Percentiles rank a stretch among this genome's conserved stretches.
phyloP scores from a whole-genome alignment of 1,284 basidiomycete genomes.

The Puccinia hordei region DNA sequence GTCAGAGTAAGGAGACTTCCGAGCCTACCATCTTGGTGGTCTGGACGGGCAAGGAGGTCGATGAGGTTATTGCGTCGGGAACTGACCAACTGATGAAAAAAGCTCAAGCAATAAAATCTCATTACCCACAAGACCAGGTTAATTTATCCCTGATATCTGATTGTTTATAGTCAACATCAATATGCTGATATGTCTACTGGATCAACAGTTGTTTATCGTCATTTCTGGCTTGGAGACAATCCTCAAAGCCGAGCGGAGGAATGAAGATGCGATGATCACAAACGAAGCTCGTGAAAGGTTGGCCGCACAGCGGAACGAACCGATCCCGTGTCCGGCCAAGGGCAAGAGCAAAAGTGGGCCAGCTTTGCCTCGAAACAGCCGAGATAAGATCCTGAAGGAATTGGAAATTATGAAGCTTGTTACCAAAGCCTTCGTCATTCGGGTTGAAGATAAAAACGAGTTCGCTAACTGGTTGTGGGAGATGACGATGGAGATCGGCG shows the following conservation, averaged over 20 bases:
- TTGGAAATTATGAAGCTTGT: slow-evolving; percentile 36
- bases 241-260: neutral
- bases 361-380: slow-evolving; percentile 1
- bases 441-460: slow-evolving; percentile 23
- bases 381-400: slow-evolving; percentile 31
- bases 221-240: slow-evolving; percentile 41
- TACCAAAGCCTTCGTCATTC: slow-evolving; percentile 28
- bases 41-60: slow-evolving; percentile 38
- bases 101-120: slow-evolving; percentile 21
- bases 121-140: slow-evolving; percentile 32
- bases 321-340: neutral
- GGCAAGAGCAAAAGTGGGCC: neutral
- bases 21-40: slow-evolving; percentile 23
- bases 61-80: slow-evolving; percentile 23
- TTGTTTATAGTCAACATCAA: neutral
- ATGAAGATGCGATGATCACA: neutral
- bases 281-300: slow-evolving; percentile 12
- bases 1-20: slow-evolving; percentile 9
- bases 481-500: slow-evolving; percentile 36
- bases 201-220: slow-evolving; percentile 35
- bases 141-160: neutral
- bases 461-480: slow-evolving; percentile 48
- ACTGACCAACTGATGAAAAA: slow-evolving; percentile 13
- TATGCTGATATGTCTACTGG: neutral
- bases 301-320: slow-evolving; percentile 6